phyloP scores from a whole-genome alignment of 2,329 filamentous ascomycete genomes.

The Alternaria sp. region DNA sequence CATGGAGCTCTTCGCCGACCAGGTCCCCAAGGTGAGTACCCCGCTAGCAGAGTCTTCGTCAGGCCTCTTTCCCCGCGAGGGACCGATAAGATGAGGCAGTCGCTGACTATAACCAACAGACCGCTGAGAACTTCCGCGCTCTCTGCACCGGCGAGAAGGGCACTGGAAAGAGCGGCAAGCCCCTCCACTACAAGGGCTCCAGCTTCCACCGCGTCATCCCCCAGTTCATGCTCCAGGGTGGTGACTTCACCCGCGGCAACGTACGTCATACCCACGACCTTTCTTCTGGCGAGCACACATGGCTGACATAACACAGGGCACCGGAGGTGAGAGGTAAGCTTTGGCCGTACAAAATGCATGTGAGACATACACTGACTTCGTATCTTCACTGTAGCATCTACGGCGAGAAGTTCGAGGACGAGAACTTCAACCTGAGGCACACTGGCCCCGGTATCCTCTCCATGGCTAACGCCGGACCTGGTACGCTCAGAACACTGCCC shows the following conservation, averaged over 20 bases:
- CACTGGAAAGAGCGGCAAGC: slow-evolving; percentile 78
- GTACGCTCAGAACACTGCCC: not conserved
- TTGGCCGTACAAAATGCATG: not conserved
- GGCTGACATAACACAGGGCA: slow-evolving; percentile 28
- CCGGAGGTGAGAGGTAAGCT: slow-evolving; percentile 75
- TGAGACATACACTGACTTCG: not conserved
- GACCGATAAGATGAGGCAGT: not conserved
- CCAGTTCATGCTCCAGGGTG: slow-evolving; percentile 97
- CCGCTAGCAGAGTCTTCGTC: slow-evolving; percentile 27
- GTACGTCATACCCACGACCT: slow-evolving; percentile 60
- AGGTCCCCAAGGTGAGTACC: slow-evolving; percentile 70
- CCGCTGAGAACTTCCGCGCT: slow-evolving; percentile 91
- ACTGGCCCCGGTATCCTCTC: slow-evolving; percentile 90
- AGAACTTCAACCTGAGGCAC: slow-evolving; percentile 92
- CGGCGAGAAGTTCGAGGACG: slow-evolving; percentile 94
- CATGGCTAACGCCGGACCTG: slow-evolving; percentile 94
- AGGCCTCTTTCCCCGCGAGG: not conserved
- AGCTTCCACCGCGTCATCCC: slow-evolving; percentile 96
- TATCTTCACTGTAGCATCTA: slow-evolving; percentile 68
- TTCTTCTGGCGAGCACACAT: not conserved
- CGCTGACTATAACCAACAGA: slow-evolving; percentile 57
- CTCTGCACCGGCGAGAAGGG: slow-evolving; percentile 97
- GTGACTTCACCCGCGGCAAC: slow-evolving; percentile 93
- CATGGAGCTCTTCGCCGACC: slow-evolving; percentile 71
- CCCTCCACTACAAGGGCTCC: slow-evolving; percentile 89